phyloP scores from a whole-genome alignment of 306 rosid species.

The Quillaja saponaria region DNA sequence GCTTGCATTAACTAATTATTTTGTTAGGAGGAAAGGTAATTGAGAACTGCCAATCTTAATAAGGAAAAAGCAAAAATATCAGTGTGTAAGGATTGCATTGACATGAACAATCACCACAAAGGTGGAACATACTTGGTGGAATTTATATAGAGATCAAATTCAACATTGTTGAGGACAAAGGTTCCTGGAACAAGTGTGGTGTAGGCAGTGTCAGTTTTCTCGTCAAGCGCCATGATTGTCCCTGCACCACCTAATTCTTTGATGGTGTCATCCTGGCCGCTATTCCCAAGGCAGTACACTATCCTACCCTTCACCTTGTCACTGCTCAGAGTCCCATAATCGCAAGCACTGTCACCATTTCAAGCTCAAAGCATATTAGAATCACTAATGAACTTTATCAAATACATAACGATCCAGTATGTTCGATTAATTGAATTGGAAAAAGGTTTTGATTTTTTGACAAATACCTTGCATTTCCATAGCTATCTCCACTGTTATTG shows the following conservation, averaged over 20 bases:
- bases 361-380: slow-evolving; percentile 12
- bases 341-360: slow-evolving; percentile 60
- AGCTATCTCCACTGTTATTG: slow-evolving; percentile 22
- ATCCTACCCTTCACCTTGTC: slow-evolving; percentile 67
- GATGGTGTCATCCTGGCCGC: slow-evolving; percentile 47
- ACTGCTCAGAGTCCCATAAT: slow-evolving; percentile 47
- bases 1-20: too few relatives aligned
- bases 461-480: slow-evolving; percentile 57
- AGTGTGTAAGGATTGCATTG: too few relatives aligned
- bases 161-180: slow-evolving; percentile 36
- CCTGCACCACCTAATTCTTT: slow-evolving; percentile 57
- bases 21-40: too few relatives aligned
- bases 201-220: slow-evolving; percentile 36
- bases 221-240: slow-evolving; percentile 43
- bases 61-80: too few relatives aligned
- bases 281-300: slow-evolving; percentile 56
- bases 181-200: slow-evolving; percentile 52
- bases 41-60: too few relatives aligned
- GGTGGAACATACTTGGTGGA: slow-evolving; percentile 57
- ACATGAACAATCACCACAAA: too few relatives aligned
- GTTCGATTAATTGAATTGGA: too few relatives aligned
- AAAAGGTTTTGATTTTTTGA: neutral
- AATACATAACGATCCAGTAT: too few relatives aligned
- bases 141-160: slow-evolving; percentile 60
- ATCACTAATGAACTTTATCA: neutral